These are phyloP conservation scores for Stachybotrys chlorohalonatus DNA, from an alignment of 2,329 filamentous ascomycete genomes.

Conservation along the genomic window DNA sequence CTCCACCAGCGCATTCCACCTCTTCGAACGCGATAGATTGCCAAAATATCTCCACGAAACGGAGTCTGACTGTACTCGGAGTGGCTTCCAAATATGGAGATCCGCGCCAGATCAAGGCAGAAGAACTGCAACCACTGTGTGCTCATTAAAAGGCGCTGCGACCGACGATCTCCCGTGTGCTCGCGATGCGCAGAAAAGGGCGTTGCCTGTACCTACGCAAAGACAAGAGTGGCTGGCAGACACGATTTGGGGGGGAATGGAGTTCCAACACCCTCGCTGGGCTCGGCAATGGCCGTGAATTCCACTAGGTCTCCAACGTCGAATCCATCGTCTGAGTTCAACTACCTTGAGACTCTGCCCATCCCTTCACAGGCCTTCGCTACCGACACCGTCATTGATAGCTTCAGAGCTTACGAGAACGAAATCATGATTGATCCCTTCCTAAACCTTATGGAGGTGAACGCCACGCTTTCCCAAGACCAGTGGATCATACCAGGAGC, in stretches of 20 bases:
- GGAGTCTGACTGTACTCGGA: too few species aligned
- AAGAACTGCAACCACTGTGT: conserved; percentile 25
- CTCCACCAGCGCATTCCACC: too few species aligned
- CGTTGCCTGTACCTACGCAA: conserved; percentile 16
- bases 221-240: conserved; percentile 2
- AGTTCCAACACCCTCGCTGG: background rate
- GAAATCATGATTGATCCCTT: background rate
- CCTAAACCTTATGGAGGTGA: background rate
- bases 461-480: background rate
- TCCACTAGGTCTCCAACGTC: background rate
- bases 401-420: background rate
- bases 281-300: background rate
- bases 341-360: background rate
- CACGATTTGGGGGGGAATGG: background rate
- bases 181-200: conserved; percentile 22
- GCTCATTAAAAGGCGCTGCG: conserved; percentile 23
- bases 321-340: background rate
- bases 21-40: too few species aligned
- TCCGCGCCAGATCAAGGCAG: conserved; percentile 12
- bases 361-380: background rate
- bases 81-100: background rate
- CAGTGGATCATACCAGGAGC: background rate
- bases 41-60: too few species aligned
- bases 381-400: background rate
- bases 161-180: conserved; percentile 23